These are phyloP conservation scores for Candida endomychidarum DNA, from an alignment of 805 yeast species.

Conservation along the genomic window DNA sequence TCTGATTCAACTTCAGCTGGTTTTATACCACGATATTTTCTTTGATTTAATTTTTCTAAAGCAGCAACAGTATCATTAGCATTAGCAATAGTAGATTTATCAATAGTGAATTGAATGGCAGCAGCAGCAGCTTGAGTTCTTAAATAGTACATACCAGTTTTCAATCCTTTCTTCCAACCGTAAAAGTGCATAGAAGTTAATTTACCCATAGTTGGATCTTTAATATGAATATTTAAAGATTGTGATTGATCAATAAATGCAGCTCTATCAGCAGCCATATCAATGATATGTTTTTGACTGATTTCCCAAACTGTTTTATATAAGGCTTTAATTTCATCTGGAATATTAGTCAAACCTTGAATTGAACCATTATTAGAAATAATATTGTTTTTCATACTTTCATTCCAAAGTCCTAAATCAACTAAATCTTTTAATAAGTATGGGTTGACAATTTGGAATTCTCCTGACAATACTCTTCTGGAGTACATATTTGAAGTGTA, in stretches of 20 bases:
- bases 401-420: conserved; percentile 59
- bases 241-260: conserved; percentile 90
- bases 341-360: conserved; percentile 54
- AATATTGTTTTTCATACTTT: conserved; percentile 55
- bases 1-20: conserved; percentile 20
- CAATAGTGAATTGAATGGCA: conserved; percentile 82
- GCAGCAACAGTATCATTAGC: conserved; percentile 41
- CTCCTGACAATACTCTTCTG: conserved; percentile 63
- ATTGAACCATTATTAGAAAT: conserved; percentile 58
- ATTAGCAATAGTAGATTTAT: conserved; percentile 39
- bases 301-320: conserved; percentile 66
- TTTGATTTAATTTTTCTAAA: conserved; percentile 38
- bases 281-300: conserved; percentile 57
- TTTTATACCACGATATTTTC: conserved; percentile 31
- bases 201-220: conserved; percentile 93
- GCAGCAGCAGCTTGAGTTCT: conserved; percentile 97
- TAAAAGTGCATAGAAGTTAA: conserved; percentile 97
- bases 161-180: conserved; percentile 97
- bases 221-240: conserved; percentile 84
- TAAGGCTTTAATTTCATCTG: conserved; percentile 52
- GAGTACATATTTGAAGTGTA: conserved; percentile 62
- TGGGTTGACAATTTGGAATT: conserved; percentile 63
- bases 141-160: conserved; percentile 97
- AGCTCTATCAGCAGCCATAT: conserved; percentile 72
- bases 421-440: conserved; percentile 57